A percentile compares a stretch with the other conserved stretches of the same genome.
Conservation (phyloP, 257 asterid genomes). For the Solanum neorickii region DNA sequence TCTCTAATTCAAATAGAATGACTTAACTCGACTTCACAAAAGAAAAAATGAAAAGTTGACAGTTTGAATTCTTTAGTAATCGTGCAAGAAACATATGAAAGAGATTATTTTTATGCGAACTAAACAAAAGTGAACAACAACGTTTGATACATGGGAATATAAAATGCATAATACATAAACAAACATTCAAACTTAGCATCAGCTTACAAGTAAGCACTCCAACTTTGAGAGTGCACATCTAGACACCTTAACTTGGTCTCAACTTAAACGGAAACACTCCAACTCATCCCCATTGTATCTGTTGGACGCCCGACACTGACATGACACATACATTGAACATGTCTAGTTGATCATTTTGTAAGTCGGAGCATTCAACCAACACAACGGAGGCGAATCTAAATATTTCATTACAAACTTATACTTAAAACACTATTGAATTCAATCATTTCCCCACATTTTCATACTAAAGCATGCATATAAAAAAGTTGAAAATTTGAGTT, state of each 20-base stretch:
- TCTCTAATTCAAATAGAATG: background rate
- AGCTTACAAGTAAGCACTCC: background rate
- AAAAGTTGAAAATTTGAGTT: background rate
- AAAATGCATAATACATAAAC: background rate
- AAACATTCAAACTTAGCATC: background rate
- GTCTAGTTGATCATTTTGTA: background rate
- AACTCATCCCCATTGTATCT: background rate
- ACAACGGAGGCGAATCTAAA: background rate
- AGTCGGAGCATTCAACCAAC: background rate
- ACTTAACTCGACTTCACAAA: background rate
- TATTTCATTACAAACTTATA: background rate
- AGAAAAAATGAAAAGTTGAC: background rate
- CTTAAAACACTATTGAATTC: background rate
- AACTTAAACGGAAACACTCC: background rate
- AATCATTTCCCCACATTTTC: background rate
- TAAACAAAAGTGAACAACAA: background rate
- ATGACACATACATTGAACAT: background rate
- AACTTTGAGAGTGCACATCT: background rate
- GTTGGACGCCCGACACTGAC: background rate
- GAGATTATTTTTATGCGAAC: background rate
- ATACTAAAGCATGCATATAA: background rate
- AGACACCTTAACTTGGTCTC: background rate
- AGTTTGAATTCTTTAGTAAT: background rate
- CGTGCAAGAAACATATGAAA: background rate
- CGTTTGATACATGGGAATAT: background rate